Evolutionary conservation across 257 asterid species (phyloP), one percentile per base, ranked within the genome.

Genomic region (Paraleonurus japonicus): DNA sequence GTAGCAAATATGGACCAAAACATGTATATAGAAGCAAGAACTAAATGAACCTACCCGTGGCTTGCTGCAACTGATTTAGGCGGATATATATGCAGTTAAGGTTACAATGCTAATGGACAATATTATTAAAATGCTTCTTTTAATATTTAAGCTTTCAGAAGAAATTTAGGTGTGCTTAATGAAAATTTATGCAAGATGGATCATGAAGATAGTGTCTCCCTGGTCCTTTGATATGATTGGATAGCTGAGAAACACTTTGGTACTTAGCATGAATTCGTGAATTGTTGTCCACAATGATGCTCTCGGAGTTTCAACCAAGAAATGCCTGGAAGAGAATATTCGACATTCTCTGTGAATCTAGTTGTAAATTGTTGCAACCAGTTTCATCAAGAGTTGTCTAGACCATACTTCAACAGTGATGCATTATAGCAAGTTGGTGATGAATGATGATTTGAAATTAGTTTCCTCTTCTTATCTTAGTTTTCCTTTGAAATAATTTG

Each of bases 381-480:
- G 37, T 24, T 65, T 65, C 11, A 65, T 41, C 70, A 65, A 24
- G 55, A 64, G 70, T 20, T 64, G 9, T 20, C 55, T 41, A 5
- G 55, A 51, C 53, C 55, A 64, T 41, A n/a, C 33, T 12, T 64
- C 30, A 5, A 39, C 32, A 37, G 26, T 58, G 20, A 22, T 54
- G 61, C 27, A 9, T 54, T 54, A 8, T 54, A 54, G 61, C 61
- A 55, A 57, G 16, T 57, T 57, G 33, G 37, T 57, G 63, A 57
- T 57, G 20, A 12, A 47, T 47, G 22, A n/a, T 47, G 54, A 47
- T 57, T 24, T 37, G 54, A 12, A 10, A 20, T 20, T 12, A 39
- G 69, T 4, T 9, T 61, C 24, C 24, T 8, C 22, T 61, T 17
- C 30, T 35, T 27, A n/a, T 7, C 15, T 15, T 47, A 15, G 61